Evolutionary conservation across 2,329 filamentous ascomycete genomes (phyloP).

Genomic region (Penicillium frequentans): DNA sequence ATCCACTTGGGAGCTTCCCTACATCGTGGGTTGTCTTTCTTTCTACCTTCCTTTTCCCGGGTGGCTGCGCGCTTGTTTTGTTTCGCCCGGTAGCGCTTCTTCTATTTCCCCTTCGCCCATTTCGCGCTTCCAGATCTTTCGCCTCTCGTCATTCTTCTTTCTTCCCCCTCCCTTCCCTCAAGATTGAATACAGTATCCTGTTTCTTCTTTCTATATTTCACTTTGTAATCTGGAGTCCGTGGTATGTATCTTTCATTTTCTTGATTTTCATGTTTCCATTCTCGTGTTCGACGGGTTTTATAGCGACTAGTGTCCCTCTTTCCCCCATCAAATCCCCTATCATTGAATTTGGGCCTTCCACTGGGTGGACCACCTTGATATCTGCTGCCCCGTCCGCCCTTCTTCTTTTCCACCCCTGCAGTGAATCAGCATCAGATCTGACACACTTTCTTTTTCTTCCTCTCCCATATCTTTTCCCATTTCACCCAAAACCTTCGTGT

Average conservation of each 20-base stretch:
- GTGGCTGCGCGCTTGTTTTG: constrained; percentile 35
- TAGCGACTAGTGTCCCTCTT: neutral
- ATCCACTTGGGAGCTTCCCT: neutral
- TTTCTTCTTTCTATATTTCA: neutral
- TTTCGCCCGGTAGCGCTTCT: constrained; percentile 21
- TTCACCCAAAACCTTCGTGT: constrained; percentile 18
- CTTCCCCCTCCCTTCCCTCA: constrained; percentile 6
- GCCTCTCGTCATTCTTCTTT: neutral
- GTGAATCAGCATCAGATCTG: constrained; percentile 20
- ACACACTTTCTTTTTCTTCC: constrained; percentile 13
- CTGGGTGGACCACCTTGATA: constrained; percentile 19
- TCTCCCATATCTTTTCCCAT: constrained; percentile 8
- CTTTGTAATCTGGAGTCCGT: neutral
- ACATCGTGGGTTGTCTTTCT: constrained; percentile 1
- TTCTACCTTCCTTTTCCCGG: constrained; percentile 4
- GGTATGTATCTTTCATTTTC: constrained; percentile 1
- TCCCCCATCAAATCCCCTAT: neutral
- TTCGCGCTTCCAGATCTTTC: constrained; percentile 19
- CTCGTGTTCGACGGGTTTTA: constrained; percentile 1
- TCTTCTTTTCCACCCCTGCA: constrained; percentile 22
- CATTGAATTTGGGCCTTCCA: constrained; percentile 1
- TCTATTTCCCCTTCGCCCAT: constrained; percentile 11
- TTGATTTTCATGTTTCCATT: neutral
- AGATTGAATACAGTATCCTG: constrained; percentile 2
- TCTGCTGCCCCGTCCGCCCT: constrained; percentile 12